Evolutionary conservation across 176 grass and related monocot species (phyloP).

Genomic region (Cymbopogon citratus): DNA sequence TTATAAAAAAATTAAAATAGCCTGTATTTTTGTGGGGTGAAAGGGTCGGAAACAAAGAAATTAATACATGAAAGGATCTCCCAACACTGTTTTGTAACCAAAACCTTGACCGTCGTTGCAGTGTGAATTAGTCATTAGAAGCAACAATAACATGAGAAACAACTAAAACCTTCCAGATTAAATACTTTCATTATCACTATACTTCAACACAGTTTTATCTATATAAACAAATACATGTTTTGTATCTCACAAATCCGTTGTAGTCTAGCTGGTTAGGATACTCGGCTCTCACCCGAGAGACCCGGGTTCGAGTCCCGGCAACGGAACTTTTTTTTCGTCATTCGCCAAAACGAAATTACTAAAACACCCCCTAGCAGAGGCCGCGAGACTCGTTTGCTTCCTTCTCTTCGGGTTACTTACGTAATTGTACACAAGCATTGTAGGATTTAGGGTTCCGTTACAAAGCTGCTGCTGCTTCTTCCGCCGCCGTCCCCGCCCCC

Average conservation of each 20-base stretch:
- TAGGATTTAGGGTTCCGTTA: constrained; percentile 50
- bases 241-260: not conserved
- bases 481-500: constrained; percentile 28
- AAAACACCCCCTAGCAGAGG: not conserved
- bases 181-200: not conserved
- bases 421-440: not conserved
- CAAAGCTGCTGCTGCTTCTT: not conserved
- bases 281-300: constrained; percentile 91
- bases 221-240: too few relatives aligned
- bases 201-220: too few relatives aligned
- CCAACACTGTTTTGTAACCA: too few relatives aligned
- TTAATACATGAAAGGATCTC: not conserved
- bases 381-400: too few relatives aligned
- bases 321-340: constrained; percentile 2
- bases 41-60: not conserved
- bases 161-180: not conserved
- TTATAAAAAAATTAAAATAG: not conserved
- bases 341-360: not conserved
- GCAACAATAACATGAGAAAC: not conserved
- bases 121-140: not conserved
- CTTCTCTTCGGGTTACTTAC: not conserved
- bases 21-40: not conserved
- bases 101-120: not conserved
- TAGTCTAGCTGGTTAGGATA: constrained; percentile 94
- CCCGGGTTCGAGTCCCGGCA: constrained; percentile 47